Evolutionary conservation across 2,329 filamentous ascomycete genomes (phyloP).

Genomic region (Fonsecaea nubica): DNA sequence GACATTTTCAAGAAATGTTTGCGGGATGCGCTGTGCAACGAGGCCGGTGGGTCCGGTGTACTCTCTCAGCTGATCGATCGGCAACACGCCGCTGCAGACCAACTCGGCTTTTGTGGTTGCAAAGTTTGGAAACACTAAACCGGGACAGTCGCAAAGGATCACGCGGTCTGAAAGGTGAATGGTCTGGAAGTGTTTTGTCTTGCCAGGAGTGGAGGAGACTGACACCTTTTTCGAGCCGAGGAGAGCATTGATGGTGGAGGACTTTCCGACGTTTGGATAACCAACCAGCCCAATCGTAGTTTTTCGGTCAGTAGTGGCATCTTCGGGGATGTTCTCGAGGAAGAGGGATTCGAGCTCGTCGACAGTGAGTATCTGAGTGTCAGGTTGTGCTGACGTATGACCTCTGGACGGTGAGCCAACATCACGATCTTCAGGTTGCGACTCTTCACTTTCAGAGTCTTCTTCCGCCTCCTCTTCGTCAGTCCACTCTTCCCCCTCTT

Average conservation of each 20-base stretch:
- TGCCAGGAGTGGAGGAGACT: constrained; percentile 94
- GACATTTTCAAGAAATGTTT: constrained; percentile 85
- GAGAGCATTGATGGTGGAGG: constrained; percentile 98
- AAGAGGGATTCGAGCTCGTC: constrained; percentile 92
- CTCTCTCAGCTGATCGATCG: constrained; percentile 95
- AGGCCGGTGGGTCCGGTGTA: constrained; percentile 85
- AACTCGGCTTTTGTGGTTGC: constrained; percentile 95
- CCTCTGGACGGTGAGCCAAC: constrained; percentile 54
- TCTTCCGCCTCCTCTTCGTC: constrained; percentile 53
- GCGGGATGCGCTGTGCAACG: constrained; percentile 83
- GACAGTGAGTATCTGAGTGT: constrained; percentile 82
- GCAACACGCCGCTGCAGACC: constrained; percentile 91
- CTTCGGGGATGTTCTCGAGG: constrained; percentile 71
- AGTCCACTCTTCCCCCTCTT: constrained; percentile 41
- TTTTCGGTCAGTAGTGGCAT: constrained; percentile 64
- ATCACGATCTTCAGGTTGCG: constrained; percentile 51
- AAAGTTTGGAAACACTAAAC: constrained; percentile 98
- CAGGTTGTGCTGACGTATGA: background rate
- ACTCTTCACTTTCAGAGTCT: constrained; percentile 51
- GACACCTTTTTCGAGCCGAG: constrained; percentile 98
- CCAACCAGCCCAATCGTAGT: constrained; percentile 92
- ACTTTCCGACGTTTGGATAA: constrained; percentile 99
- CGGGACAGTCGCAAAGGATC: constrained; percentile 94
- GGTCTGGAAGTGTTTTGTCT: constrained; percentile 99
- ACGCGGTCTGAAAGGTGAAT: constrained; percentile 91